A percentile compares a stretch with the other conserved stretches of the same genome.
Evolutionary conservation across 75 land plant species (phyloP).

Genomic region (Cunninghamia lanceolata): DNA sequence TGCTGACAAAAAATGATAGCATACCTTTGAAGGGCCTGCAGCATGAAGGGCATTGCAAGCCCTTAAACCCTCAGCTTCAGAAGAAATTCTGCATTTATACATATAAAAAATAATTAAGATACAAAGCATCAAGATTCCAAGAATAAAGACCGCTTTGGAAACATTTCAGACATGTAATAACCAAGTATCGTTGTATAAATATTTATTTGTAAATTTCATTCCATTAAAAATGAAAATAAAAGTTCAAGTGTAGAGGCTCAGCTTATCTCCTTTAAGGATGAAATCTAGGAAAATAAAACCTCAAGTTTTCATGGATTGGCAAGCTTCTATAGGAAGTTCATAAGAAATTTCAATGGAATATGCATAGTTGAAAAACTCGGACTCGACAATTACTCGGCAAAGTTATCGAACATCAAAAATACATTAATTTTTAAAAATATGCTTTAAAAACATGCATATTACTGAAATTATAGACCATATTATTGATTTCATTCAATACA

Average conservation of each 20-base stretch:
- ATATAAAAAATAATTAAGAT: not conserved
- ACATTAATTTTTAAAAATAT: too few relatives aligned
- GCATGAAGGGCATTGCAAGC: conserved; percentile 86
- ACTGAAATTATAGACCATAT: too few relatives aligned
- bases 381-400: too few relatives aligned
- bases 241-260: not conserved
- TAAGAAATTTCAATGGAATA: too few relatives aligned
- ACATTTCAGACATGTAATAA: not conserved
- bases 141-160: not conserved
- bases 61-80: conserved; percentile 76
- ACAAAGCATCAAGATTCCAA: not conserved
- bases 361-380: too few relatives aligned
- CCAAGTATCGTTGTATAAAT: not conserved
- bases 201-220: not conserved
- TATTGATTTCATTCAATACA: too few relatives aligned
- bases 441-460: too few relatives aligned
- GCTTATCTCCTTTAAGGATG: too few relatives aligned
- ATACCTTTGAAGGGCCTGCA: conserved; percentile 87
- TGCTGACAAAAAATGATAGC: not conserved
- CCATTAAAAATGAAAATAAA: not conserved
- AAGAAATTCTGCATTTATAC: conserved; percentile 52
- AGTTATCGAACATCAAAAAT: too few relatives aligned
- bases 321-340: too few relatives aligned
- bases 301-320: too few relatives aligned
- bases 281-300: too few relatives aligned